Conservation (phyloP, 2,329 filamentous ascomycete genomes). For the Fusarium bulbicola region DNA sequence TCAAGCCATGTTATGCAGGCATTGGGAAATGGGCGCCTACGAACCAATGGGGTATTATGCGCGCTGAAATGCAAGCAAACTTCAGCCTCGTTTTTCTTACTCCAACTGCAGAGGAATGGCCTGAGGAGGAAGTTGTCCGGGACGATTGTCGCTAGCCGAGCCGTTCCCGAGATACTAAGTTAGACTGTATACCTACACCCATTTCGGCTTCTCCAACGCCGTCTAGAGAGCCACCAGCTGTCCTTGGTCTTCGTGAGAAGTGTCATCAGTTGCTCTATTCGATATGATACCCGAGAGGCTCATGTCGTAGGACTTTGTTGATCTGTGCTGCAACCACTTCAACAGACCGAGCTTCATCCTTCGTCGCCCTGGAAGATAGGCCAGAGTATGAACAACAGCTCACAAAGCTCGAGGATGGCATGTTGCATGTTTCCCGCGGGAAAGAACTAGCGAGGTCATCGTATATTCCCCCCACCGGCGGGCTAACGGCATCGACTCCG, state of each 20-base stretch:
- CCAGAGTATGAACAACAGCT: conserved; percentile 58
- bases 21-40: conserved; percentile 66
- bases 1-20: conserved; percentile 65
- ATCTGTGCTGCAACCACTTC: conserved; percentile 56
- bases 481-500: conserved; percentile 33
- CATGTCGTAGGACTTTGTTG: conserved; percentile 49
- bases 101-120: conserved; percentile 61
- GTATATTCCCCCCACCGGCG: conserved; percentile 30
- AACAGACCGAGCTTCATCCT: conserved; percentile 61
- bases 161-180: conserved; percentile 54
- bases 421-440: conserved; percentile 19
- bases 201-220: conserved; percentile 57
- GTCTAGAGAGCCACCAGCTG: neutral
- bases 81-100: conserved; percentile 47
- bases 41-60: conserved; percentile 67
- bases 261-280: neutral
- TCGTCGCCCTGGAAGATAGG: conserved; percentile 67
- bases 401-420: conserved; percentile 32
- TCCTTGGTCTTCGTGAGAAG: neutral
- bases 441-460: conserved; percentile 44
- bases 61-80: conserved; percentile 67
- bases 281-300: conserved; percentile 42
- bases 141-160: conserved; percentile 60
- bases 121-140: conserved; percentile 66
- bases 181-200: conserved; percentile 59